Conservation (phyloP, 805 yeast species). For the Pichia eremophila region DNA sequence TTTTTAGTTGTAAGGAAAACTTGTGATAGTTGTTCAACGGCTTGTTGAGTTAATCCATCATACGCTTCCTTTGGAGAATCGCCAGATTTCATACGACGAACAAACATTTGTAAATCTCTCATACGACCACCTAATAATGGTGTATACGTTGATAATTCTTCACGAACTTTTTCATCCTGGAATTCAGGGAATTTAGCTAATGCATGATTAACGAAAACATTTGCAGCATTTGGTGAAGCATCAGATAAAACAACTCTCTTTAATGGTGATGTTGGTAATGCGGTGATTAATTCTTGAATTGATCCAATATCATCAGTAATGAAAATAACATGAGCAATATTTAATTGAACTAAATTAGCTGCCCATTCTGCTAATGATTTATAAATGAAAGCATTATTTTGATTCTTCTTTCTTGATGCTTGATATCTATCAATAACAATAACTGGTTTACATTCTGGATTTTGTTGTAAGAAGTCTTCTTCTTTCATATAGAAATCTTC, state of each 20-base stretch:
- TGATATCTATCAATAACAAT: conserved; percentile 71
- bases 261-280: conserved; percentile 83
- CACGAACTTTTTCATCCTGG: conserved; percentile 18
- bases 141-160: conserved; percentile 44
- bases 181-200: conserved; percentile 18
- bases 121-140: conserved; percentile 89
- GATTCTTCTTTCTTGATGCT: conserved; percentile 43
- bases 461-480: conserved; percentile 75
- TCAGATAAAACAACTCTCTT: conserved; percentile 68
- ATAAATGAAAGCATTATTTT: conserved; percentile 55
- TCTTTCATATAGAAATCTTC: conserved; percentile 37
- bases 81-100: conserved; percentile 80
- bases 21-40: conserved; percentile 82
- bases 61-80: conserved; percentile 74
- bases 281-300: conserved; percentile 52
- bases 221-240: conserved; percentile 66
- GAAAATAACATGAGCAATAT: conserved; percentile 82
- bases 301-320: conserved; percentile 81
- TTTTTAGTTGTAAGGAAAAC: conserved; percentile 43
- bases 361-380: conserved; percentile 85
- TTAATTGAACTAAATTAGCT: conserved; percentile 60
- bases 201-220: conserved; percentile 55
- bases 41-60: conserved; percentile 69
- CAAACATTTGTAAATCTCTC: conserved; percentile 86
- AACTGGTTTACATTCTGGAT: conserved; percentile 80